Percentiles rank a stretch among this genome's conserved stretches.
Evolutionary conservation across 345 rosid genomes (phyloP).

Genomic region (Salix suchowensis): DNA sequence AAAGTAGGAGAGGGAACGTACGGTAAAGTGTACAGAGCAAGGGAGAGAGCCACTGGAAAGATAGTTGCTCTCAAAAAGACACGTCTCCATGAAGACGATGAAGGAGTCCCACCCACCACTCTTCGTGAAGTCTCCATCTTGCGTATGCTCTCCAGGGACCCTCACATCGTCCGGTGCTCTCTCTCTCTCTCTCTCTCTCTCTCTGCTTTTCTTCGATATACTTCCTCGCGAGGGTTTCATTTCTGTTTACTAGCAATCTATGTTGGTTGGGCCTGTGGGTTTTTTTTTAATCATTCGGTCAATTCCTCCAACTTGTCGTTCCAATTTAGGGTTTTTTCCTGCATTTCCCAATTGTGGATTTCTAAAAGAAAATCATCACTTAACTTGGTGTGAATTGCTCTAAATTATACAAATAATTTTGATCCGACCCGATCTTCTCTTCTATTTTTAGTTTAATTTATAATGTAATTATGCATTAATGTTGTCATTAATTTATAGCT

Average conservation of each 20-base stretch:
- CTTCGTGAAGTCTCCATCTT: slow-evolving; percentile 97
- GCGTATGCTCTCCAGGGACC: slow-evolving; percentile 95
- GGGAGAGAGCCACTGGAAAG: slow-evolving; percentile 84
- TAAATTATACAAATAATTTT: too few species aligned
- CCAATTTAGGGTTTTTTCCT: background rate
- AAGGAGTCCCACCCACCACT: slow-evolving; percentile 98
- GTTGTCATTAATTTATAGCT: slow-evolving; percentile 29
- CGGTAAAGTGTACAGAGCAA: slow-evolving; percentile 93
- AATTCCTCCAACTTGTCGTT: background rate
- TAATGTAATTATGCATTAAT: background rate
- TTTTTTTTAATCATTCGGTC: background rate
- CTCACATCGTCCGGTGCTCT: slow-evolving; percentile 70
- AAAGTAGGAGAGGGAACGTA: slow-evolving; percentile 98
- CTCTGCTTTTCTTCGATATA: background rate
- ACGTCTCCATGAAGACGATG: slow-evolving; percentile 94
- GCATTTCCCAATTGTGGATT: background rate
- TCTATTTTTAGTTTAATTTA: background rate
- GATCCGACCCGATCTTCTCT: background rate
- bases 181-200: background rate
- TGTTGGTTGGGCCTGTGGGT: background rate
- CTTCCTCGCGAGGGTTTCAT: background rate
- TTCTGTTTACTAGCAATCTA: background rate
- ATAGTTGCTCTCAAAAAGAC: slow-evolving; percentile 98
- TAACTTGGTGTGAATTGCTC: background rate
- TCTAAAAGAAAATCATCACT: background rate